These are phyloP conservation scores for Cucurbita argyrosperma DNA, from an alignment of 306 rosid genomes.

Conservation along the genomic window DNA sequence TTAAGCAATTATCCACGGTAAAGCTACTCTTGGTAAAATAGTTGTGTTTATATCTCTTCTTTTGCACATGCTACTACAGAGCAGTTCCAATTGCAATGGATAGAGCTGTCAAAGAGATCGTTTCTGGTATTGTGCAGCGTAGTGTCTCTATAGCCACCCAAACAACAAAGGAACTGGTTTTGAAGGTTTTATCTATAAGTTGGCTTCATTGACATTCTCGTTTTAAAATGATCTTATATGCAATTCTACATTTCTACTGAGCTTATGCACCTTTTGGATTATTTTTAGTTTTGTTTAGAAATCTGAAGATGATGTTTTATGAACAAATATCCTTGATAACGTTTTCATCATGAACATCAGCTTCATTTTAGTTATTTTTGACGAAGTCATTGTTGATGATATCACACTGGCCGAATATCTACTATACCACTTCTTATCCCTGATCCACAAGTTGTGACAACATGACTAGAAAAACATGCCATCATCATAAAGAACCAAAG, in stretches of 20 bases:
- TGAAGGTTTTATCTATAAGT: slow-evolving; percentile 44
- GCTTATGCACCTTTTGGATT: neutral
- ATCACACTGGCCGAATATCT: too few species aligned
- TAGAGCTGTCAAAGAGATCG: slow-evolving; percentile 87
- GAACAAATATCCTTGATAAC: too few species aligned
- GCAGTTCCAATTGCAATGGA: slow-evolving; percentile 89
- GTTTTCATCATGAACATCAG: too few species aligned
- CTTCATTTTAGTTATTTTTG: too few species aligned
- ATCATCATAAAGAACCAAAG: too few species aligned
- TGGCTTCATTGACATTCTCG: neutral
- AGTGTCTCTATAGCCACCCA: slow-evolving; percentile 97
- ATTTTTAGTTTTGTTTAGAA: neutral
- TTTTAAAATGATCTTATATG: neutral
- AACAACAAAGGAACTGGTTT: slow-evolving; percentile 94
- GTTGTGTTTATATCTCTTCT: slow-evolving; percentile 6
- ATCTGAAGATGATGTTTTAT: neutral
- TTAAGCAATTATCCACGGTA: neutral
- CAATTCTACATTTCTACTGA: neutral
- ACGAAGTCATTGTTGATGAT: too few species aligned
- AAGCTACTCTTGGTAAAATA: neutral
- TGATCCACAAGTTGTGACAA: too few species aligned
- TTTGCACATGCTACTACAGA: slow-evolving; percentile 26
- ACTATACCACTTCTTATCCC: too few species aligned
- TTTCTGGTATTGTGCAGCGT: slow-evolving; percentile 77
- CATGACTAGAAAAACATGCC: too few species aligned